Base-by-base conservation (phyloP, 176 grass and related monocot genomes). In the Oryza australiensis region DNA sequence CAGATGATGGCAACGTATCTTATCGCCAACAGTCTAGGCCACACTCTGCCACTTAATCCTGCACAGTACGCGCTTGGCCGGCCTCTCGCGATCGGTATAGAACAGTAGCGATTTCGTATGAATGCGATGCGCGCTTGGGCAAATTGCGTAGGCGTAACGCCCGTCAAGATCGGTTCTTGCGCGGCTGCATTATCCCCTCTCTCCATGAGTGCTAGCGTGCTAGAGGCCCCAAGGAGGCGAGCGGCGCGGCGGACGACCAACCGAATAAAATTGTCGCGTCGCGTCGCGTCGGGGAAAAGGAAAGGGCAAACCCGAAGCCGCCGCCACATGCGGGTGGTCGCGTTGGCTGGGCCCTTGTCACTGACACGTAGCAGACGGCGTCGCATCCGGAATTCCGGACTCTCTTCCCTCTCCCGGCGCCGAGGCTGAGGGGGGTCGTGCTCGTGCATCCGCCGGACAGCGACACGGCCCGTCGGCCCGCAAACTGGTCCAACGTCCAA, bases 221-320 rank as follows among this genome's bases (percentile, higher is more conserved):
- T 29, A 11, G 48, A 11, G 48, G 35, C 79, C 67, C 26, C 68
- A 13, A 5, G 40, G 46, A 13, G 46, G 38, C 66, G 7, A 30
- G 49, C 3, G 43, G 13, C 24, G 41, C 53, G 15, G 80, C 45
- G 67, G 12, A 65, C 72, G 72, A 87, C 73, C 73, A 77, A 48
- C 67, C 29, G 86, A 87, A 82, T 87, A 75, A 72, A 82, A 87
- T 35, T 42, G 73, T 86, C 77, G 41, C 53, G 55, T 80, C 64
- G 77, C 1, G 80, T 87, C 64, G 62, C 7, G 1, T 7, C 3
- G 7, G 22, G 10, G 9, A 9, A 33, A 80, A 12, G 4, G 18
- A 11, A 32, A 24, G 14, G 23, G 3, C 55, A 60, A 60, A 24
- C 0, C 55, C n/a, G 55, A 60, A 60, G 8, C 55, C n/a, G 55